Conservation (phyloP, 208 protist genomes). For the Crithidia fasciculata region DNA sequence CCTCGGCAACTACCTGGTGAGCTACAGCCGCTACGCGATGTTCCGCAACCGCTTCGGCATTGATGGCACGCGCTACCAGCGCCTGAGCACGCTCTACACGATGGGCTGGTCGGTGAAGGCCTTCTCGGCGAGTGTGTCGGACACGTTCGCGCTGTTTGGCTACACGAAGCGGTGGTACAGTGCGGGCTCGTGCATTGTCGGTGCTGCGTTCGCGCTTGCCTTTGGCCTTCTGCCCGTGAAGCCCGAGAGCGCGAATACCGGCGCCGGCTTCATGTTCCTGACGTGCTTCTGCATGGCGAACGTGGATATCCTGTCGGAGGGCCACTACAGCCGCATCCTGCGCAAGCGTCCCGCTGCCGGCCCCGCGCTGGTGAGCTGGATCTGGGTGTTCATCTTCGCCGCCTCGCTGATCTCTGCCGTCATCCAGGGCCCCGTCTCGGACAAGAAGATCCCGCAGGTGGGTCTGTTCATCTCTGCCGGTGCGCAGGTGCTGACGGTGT, state of each 20-base stretch:
- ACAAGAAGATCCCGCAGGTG: constrained; percentile 39
- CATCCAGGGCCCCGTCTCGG: constrained; percentile 58
- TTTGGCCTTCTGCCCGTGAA: constrained; percentile 51
- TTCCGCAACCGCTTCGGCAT: constrained; percentile 52
- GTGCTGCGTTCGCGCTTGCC: constrained; percentile 39
- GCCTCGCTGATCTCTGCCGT: constrained; percentile 43
- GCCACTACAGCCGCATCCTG: constrained; percentile 74
- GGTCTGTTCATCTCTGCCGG: constrained; percentile 50
- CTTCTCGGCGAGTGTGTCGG: constrained; percentile 53
- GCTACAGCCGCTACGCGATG: constrained; percentile 48
- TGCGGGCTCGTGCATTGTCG: constrained; percentile 45
- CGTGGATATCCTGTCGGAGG: constrained; percentile 75
- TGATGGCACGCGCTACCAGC: constrained; percentile 52
- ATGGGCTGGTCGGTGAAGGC: constrained; percentile 75
- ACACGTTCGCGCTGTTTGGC: constrained; percentile 56
- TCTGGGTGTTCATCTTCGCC: constrained; percentile 63
- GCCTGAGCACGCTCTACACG: constrained; percentile 42
- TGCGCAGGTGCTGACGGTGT: constrained; percentile 44
- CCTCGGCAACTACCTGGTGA: constrained; percentile 46
- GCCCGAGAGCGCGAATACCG: constrained; percentile 34
- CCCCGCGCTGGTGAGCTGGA: constrained; percentile 59
- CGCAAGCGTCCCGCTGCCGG: constrained; percentile 41
- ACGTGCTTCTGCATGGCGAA: constrained; percentile 58
- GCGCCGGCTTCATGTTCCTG: constrained; percentile 58
- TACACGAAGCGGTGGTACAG: constrained; percentile 79